These are phyloP conservation scores for Mycosphaerella sp. DNA, from an alignment of 2,329 filamentous ascomycete species.

Conservation along the genomic window DNA sequence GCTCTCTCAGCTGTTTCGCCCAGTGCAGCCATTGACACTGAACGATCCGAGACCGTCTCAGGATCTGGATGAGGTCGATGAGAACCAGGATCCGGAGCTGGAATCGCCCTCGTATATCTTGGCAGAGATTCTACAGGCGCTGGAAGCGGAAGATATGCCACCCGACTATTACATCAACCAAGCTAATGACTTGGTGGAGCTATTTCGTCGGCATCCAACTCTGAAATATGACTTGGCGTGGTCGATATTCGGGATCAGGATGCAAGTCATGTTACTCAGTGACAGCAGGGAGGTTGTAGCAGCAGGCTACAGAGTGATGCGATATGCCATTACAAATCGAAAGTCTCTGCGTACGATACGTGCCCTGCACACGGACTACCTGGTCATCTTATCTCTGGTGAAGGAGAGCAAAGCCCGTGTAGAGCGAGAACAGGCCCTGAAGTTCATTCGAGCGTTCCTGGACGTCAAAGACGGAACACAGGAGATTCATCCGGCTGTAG, in stretches of 20 bases:
- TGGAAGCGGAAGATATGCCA: constrained; percentile 80
- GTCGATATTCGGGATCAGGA: constrained; percentile 87
- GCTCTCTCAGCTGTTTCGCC: constrained; percentile 52
- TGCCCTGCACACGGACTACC: constrained; percentile 79
- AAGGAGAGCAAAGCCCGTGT: constrained; percentile 97
- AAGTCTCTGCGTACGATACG: constrained; percentile 85
- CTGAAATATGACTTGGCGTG: constrained; percentile 96
- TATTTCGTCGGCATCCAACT: constrained; percentile 90
- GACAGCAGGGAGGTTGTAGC: constrained; percentile 94
- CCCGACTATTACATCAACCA: constrained; percentile 93
- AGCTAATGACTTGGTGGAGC: constrained; percentile 85
- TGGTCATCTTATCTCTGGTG: constrained; percentile 85
- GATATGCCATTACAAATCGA: constrained; percentile 90
- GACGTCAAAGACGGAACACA: constrained; percentile 89
- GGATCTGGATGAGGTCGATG: constrained; percentile 41
- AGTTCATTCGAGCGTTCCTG: constrained; percentile 90
- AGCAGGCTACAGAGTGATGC: constrained; percentile 84
- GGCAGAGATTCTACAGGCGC: constrained; percentile 79
- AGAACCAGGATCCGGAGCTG: constrained; percentile 60
- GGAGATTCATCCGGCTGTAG: constrained; percentile 80
- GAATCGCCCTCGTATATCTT: constrained; percentile 91
- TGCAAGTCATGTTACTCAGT: constrained; percentile 93
- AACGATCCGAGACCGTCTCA: constrained; percentile 36
- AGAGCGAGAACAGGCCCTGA: constrained; percentile 92
- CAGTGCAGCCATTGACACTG: constrained; percentile 49